These are phyloP conservation scores for Cryphonectria parasitica DNA, from an alignment of 2,329 filamentous ascomycete species.

Conservation along the genomic window DNA sequence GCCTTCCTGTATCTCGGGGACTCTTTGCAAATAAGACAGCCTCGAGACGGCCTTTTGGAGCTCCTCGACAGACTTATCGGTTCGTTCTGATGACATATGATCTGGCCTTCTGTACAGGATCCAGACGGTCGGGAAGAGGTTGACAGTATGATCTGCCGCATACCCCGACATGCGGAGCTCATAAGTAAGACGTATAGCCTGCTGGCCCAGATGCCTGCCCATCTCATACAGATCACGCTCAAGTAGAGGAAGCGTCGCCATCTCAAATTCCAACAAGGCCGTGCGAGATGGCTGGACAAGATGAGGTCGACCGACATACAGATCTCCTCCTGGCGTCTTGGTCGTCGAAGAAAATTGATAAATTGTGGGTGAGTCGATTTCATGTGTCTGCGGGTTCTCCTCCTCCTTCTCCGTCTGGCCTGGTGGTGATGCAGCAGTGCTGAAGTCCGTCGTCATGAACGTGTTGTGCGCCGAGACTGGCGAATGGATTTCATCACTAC, in stretches of 20 bases:
- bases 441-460: slow-evolving; percentile 8
- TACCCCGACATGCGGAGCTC: slow-evolving; percentile 26
- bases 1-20: slow-evolving; percentile 25
- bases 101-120: slow-evolving; percentile 13
- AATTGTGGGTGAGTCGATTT: slow-evolving; percentile 6
- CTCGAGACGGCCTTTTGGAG: slow-evolving; percentile 20
- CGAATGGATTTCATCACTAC: not conserved
- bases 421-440: not conserved
- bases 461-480: slow-evolving; percentile 8
- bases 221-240: slow-evolving; percentile 20
- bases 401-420: not conserved
- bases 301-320: slow-evolving; percentile 22
- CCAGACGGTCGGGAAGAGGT: slow-evolving; percentile 21
- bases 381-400: slow-evolving; percentile 11
- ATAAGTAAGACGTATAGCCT: slow-evolving; percentile 20
- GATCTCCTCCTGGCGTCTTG: not conserved
- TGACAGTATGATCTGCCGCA: slow-evolving; percentile 1
- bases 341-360: slow-evolving; percentile 14
- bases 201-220: slow-evolving; percentile 22
- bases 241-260: slow-evolving; percentile 21
- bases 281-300: slow-evolving; percentile 13
- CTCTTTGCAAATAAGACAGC: slow-evolving; percentile 18
- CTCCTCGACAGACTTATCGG: slow-evolving; percentile 5
- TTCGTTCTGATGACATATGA: not conserved
- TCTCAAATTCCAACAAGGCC: slow-evolving; percentile 25